Conservation (phyloP, 164 flowering plant genomes). For the Warburgia ugandensis region DNA sequence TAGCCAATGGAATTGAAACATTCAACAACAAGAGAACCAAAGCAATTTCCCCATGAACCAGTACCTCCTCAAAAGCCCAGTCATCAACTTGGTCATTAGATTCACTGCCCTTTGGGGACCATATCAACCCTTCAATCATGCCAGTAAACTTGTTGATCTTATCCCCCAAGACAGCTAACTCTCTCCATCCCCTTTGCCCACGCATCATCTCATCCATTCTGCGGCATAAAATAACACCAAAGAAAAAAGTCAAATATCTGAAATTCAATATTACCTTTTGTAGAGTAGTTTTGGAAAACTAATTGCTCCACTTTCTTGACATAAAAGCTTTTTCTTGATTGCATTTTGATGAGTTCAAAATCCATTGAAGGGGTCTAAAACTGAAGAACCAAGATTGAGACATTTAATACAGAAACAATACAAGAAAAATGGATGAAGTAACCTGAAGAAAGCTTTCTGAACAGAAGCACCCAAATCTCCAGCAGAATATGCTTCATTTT, state of each 20-base stretch:
- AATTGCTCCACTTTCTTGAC: too few species aligned
- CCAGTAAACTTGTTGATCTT: slow-evolving; percentile 91
- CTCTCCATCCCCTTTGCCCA: slow-evolving; percentile 99
- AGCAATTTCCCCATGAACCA: not conserved
- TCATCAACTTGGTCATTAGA: slow-evolving; percentile 55
- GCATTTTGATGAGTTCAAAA: not conserved
- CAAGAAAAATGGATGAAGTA: not conserved
- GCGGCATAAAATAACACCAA: slow-evolving; percentile 12
- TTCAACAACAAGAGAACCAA: too few species aligned
- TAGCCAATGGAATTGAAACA: not conserved
- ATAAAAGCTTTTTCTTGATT: too few species aligned
- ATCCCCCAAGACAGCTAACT: slow-evolving; percentile 85
- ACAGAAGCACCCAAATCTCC: slow-evolving; percentile 83
- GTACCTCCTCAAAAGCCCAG: slow-evolving; percentile 96
- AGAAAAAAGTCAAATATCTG: not conserved
- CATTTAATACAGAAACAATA: not conserved
- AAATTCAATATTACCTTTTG: too few species aligned
- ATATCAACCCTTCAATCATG: slow-evolving; percentile 92
- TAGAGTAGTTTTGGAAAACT: not conserved
- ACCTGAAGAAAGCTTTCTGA: slow-evolving; percentile 92
- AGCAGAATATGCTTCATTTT: slow-evolving; percentile 70
- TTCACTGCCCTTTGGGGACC: slow-evolving; percentile 86
- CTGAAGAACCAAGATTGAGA: not conserved
- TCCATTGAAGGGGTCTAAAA: not conserved
- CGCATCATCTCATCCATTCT: slow-evolving; percentile 99